Evolutionary conservation across 129 eudicot species (phyloP).

Genomic region (Flaveria bidentis): DNA sequence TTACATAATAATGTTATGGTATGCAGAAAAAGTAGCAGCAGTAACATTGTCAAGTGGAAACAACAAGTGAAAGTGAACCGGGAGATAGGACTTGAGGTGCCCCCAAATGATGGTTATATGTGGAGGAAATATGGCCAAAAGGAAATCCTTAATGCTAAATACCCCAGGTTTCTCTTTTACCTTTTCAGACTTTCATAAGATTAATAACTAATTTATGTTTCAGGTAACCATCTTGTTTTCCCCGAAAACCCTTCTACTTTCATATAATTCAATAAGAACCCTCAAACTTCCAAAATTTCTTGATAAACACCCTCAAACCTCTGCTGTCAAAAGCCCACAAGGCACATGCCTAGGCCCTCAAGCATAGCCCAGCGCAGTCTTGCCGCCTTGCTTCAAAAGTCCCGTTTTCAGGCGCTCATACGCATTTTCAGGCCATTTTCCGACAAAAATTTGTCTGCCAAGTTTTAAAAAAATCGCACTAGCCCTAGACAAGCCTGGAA

Average conservation of each 20-base stretch:
- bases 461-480: no score
- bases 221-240: no score
- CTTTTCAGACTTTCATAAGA: not conserved
- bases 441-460: no score
- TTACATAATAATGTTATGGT: not conserved
- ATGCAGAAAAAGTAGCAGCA: slow-evolving; percentile 33
- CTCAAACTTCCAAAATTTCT: not conserved
- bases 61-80: slow-evolving; percentile 40
- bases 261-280: not conserved
- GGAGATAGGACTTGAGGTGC: slow-evolving; percentile 45
- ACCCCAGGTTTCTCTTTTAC: slow-evolving; percentile 53
- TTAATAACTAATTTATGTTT: no score
- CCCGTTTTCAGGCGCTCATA: no score
- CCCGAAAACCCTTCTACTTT: not conserved
- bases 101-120: slow-evolving; percentile 56
- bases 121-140: slow-evolving; percentile 87
- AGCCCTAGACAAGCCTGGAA: no score
- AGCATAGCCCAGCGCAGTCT: no score
- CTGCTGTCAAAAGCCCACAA: no score
- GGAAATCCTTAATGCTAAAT: slow-evolving; percentile 54
- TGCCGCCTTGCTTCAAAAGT: no score
- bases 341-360: no score
- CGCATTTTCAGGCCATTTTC: no score
- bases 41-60: slow-evolving; percentile 23
- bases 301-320: not conserved